Evolutionary conservation across 768 basidiomycete genomes (phyloP), one percentile per base, ranked within the genome.

Genomic region (Lactarius tabidus): DNA sequence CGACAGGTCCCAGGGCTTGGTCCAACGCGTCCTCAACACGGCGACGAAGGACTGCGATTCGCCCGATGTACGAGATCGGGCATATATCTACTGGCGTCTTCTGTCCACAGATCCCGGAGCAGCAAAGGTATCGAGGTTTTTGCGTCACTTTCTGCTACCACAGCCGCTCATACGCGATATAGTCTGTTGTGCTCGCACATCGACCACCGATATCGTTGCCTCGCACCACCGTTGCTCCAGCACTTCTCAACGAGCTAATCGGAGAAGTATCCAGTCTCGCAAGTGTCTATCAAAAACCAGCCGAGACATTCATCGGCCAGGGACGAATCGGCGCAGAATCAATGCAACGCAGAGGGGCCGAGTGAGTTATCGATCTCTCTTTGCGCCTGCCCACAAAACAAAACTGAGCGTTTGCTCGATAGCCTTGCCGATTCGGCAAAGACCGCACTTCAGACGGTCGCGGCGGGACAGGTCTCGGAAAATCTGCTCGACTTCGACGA

Each of bases 21-120:
- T 98, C 1, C 96, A 98, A 73, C 81, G 83, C n/a, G 88, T 98
- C 3, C 78, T 98, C 48, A 88, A 91, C 67, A 95, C 93, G 0
- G 97, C 97, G 0, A 99, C 97, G 3, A 98, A 95, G 73, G 94
- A 95, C 70, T 97, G 95, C 70, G 97, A 99, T 71, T 95, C 90
- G 6, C 93, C 97, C 15, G 96, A 98, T 74, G 93, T 99, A 18
- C 84, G 97, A 48, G 97, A 99, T 75, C 83, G 95, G 57, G 97
- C 97, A 1, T 99, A 98, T 73, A 96, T 98, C 45, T 98, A 98
- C 72, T 99, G 97, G 97, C 82, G 97, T 66, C 73, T 99, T 67
- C 75, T 99, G 31, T 96, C 93, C 7, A 95, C 93, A 62, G 96
- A 99, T 75, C 93, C 95, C 1, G 92, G 86, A 2, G 94, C 96